Evolutionary conservation across 2,329 filamentous ascomycete species (phyloP).

Genomic region (Hysterium pulicare): DNA sequence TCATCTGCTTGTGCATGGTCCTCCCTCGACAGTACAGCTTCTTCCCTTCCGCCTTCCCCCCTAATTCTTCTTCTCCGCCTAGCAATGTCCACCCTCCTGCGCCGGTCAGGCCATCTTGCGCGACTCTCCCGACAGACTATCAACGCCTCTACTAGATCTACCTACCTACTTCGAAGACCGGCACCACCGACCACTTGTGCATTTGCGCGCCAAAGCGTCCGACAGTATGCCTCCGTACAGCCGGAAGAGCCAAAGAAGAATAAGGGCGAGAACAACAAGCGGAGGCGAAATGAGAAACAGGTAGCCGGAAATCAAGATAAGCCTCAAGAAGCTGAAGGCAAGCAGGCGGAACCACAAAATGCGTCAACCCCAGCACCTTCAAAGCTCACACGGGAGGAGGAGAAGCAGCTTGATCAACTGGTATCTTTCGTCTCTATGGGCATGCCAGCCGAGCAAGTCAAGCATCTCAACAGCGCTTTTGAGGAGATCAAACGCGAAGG

Average conservation of each 20-base stretch:
- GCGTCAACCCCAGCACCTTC: constrained; percentile 27
- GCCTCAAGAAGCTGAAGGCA: constrained; percentile 28
- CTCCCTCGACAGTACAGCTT: constrained; percentile 3
- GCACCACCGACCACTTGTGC: constrained; percentile 41
- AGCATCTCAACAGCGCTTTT: constrained; percentile 59
- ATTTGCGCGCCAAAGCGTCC: constrained; percentile 42
- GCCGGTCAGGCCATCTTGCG: constrained; percentile 64
- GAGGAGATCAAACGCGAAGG: constrained; percentile 64
- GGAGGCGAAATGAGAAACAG: constrained; percentile 22
- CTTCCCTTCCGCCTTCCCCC: constrained; percentile 8
- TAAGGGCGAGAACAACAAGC: constrained; percentile 20
- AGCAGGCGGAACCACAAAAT: constrained; percentile 39
- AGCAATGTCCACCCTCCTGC: constrained; percentile 65
- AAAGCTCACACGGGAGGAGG: constrained; percentile 54
- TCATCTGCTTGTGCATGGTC: constrained; percentile 15
- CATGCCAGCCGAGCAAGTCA: constrained; percentile 60
- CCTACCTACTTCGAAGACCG: constrained; percentile 32
- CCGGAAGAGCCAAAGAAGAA: constrained; percentile 31
- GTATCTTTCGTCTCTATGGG: constrained; percentile 55
- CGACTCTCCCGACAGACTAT: constrained; percentile 58
- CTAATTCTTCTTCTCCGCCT: constrained; percentile 17
- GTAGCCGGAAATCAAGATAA: constrained; percentile 26
- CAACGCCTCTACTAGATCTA: constrained; percentile 50
- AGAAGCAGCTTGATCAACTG: constrained; percentile 56
- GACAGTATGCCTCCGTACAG: constrained; percentile 41